phyloP scores from a whole-genome alignment of 1,139 yeast genomes.

The Protomyces inundatus region DNA sequence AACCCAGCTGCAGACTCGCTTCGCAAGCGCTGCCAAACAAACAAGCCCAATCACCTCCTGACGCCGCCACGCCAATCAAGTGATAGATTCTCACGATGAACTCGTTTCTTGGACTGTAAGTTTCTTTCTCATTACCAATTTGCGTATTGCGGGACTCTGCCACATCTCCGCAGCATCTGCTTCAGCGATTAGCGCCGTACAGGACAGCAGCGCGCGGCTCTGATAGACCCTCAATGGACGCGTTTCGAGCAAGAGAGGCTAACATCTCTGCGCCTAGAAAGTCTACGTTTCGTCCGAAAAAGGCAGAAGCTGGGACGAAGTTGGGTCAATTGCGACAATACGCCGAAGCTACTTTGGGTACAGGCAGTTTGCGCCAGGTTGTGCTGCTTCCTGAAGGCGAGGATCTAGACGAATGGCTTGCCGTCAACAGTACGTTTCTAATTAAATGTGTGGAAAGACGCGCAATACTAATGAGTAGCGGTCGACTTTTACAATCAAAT shows the following conservation, averaged over 20 bases:
- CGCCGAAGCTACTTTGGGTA: conserved; percentile 92
- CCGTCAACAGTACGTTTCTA: conserved; percentile 54
- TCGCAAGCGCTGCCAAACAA: not conserved
- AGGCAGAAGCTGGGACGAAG: conserved; percentile 20
- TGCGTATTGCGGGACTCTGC: too few relatives aligned
- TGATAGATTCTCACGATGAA: conserved; percentile 1
- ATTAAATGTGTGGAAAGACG: too few relatives aligned
- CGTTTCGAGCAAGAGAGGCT: not conserved
- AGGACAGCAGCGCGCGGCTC: not conserved
- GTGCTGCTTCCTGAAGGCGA: conserved; percentile 92
- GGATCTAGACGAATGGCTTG: conserved; percentile 89
- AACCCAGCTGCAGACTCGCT: too few relatives aligned
- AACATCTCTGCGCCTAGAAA: conserved; percentile 1
- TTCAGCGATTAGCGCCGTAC: too few relatives aligned
- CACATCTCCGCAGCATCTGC: too few relatives aligned
- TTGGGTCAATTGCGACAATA: conserved; percentile 23
- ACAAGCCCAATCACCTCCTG: not conserved
- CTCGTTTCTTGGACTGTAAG: conserved; percentile 20
- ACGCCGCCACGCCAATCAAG: not conserved
- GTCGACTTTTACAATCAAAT: conserved; percentile 80
- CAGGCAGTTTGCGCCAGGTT: conserved; percentile 82
- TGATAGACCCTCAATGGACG: too few relatives aligned
- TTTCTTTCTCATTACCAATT: not conserved
- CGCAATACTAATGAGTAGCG: conserved; percentile 53
- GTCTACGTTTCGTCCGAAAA: conserved; percentile 24